These are phyloP conservation scores for Senna tora DNA, from an alignment of 306 rosid genomes.

Conservation along the genomic window DNA sequence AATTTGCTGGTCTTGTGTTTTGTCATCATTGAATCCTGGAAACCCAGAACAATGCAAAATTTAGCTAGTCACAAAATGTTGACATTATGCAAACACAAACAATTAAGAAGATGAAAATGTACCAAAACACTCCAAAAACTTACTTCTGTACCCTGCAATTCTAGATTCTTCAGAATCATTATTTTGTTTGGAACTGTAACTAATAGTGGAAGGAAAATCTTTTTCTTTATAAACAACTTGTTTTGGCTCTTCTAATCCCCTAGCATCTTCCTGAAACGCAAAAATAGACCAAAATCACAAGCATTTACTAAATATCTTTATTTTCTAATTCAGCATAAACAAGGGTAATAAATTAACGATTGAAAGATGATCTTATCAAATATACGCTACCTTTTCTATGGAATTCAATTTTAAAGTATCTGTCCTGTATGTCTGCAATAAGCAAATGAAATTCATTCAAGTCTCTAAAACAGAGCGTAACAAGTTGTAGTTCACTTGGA, in stretches of 20 bases:
- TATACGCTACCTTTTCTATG: conserved; percentile 68
- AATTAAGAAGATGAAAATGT: conserved; percentile 16
- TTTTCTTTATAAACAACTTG: conserved; percentile 74
- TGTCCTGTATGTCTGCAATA: conserved; percentile 75
- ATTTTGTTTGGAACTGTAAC: conserved; percentile 33
- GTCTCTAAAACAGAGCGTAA: conserved; percentile 29
- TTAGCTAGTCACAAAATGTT: conserved; percentile 28
- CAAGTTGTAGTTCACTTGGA: conserved; percentile 32
- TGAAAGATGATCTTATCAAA: conserved; percentile 5
- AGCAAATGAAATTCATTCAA: conserved; percentile 43
- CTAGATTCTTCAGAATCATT: conserved; percentile 44
- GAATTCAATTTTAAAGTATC: conserved; percentile 64
- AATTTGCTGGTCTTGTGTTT: conserved; percentile 41
- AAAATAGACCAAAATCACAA: not conserved
- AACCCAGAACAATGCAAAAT: conserved; percentile 34
- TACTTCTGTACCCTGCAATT: conserved; percentile 43
- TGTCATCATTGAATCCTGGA: conserved; percentile 54
- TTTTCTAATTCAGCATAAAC: conserved; percentile 9
- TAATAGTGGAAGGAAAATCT: conserved; percentile 39
- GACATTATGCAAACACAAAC: conserved; percentile 30
- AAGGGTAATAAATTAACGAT: not conserved
- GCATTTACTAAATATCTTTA: conserved; percentile 10
- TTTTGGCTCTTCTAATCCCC: conserved; percentile 76
- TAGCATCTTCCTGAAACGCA: conserved; percentile 58
- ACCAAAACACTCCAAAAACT: conserved; percentile 29